Conservation (phyloP, 1,139 yeast species). For the Hyphopichia pseudoburtonii region DNA sequence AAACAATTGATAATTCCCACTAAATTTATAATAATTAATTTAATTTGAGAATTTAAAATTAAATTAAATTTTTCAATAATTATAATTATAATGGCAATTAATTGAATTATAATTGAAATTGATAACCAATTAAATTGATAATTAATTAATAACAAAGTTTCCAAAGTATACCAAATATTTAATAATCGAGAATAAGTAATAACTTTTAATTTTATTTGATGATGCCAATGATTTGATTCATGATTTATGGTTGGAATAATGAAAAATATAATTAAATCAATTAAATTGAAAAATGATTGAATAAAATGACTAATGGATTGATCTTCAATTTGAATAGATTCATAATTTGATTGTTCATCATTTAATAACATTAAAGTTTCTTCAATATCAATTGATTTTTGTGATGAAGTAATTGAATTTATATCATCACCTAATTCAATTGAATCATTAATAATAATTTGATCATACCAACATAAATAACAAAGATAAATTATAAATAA, state of each 20-base stretch:
- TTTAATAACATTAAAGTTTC: constrained; percentile 1
- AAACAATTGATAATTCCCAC: constrained; percentile 28
- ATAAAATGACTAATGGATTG: not conserved
- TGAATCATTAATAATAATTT: constrained; percentile 13
- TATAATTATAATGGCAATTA: constrained; percentile 4
- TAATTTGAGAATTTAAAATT: not conserved
- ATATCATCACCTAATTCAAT: constrained; percentile 11
- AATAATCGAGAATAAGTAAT: not conserved
- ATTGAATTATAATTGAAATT: constrained; percentile 14
- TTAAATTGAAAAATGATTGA: constrained; percentile 10
- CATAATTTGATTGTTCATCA: not conserved
- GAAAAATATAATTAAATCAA: constrained; percentile 20
- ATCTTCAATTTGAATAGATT: not conserved
- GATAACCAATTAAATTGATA: constrained; percentile 19
- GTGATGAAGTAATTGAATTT: constrained; percentile 1
- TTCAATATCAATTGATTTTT: constrained; percentile 3
- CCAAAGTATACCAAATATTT: constrained; percentile 20
- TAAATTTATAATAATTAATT: not conserved
- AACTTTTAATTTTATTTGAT: not conserved
- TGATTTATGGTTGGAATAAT: constrained; percentile 18
- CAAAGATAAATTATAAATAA: constrained; percentile 39
- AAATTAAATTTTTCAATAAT: not conserved
- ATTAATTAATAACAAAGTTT: constrained; percentile 18
- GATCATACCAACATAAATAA: constrained; percentile 24
- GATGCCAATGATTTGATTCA: not conserved